phyloP scores from a whole-genome alignment of 2,329 filamentous ascomycete species.

The Scytalidium sp. region DNA sequence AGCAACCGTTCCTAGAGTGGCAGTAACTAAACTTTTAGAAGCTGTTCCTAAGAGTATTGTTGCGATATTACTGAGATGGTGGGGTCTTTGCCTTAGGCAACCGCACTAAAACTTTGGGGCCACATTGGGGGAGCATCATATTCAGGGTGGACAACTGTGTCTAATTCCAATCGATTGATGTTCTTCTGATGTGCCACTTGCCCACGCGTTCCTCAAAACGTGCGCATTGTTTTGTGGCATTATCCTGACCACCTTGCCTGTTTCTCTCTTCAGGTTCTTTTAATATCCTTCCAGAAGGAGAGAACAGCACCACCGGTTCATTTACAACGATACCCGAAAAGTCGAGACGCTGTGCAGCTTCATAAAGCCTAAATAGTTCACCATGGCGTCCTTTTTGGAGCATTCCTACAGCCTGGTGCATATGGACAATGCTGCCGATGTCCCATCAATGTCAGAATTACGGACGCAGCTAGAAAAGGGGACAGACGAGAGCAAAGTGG shows the following conservation, averaged over 20 bases:
- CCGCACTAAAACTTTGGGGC: not conserved
- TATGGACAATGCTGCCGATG: conserved; percentile 93
- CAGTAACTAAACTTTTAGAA: not conserved
- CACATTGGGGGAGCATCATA: not conserved
- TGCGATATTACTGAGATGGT: no score
- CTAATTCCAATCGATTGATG: conserved; percentile 6
- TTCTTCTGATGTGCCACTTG: conserved; percentile 23
- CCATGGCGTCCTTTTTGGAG: conserved; percentile 93
- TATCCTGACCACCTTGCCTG: not conserved
- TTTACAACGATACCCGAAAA: not conserved
- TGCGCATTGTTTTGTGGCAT: conserved; percentile 14
- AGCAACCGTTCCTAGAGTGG: not conserved
- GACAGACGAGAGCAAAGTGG: conserved; percentile 86
- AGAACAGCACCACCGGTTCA: not conserved
- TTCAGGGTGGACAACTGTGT: not conserved
- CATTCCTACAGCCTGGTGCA: conserved; percentile 95
- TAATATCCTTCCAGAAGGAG: not conserved
- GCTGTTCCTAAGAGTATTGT: no score
- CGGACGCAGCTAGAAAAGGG: conserved; percentile 93
- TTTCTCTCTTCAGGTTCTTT: not conserved
- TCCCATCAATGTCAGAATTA: conserved; percentile 86
- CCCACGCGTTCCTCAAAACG: conserved; percentile 12
- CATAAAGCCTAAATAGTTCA: conserved; percentile 24
- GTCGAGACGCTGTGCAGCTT: not conserved
- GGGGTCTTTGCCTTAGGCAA: not conserved